Evolutionary conservation across 1,139 yeast genomes (phyloP).

Genomic region (Taiozyma sp.): DNA sequence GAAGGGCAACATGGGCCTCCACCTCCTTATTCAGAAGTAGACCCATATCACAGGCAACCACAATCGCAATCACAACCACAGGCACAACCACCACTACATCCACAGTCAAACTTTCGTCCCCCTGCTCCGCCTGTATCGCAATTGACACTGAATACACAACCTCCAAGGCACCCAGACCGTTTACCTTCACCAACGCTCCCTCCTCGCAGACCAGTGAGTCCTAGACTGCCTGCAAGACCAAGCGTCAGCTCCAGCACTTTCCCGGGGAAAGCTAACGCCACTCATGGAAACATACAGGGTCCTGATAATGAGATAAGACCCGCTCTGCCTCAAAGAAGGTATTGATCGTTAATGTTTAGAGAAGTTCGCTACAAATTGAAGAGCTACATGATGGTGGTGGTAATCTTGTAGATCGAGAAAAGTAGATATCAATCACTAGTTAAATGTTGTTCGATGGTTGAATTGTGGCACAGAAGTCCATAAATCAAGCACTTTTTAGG

Average conservation of each 20-base stretch:
- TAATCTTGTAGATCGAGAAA: too few species aligned
- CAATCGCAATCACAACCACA: not conserved
- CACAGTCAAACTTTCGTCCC: not conserved
- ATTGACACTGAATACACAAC: not conserved
- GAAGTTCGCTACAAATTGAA: not conserved
- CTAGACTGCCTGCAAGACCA: constrained; percentile 4
- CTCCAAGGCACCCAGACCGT: not conserved
- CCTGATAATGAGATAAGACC: not conserved
- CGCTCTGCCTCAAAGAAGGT: not conserved
- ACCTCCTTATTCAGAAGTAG: constrained; percentile 16
- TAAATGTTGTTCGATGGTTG: too few species aligned
- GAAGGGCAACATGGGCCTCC: constrained; percentile 8
- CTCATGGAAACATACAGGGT: not conserved
- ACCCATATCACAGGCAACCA: constrained; percentile 4
- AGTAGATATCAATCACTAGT: too few species aligned
- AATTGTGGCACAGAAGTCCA: too few species aligned
- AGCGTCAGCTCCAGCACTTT: constrained; percentile 1
- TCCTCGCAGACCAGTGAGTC: constrained; percentile 1
- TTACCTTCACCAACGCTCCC: constrained; percentile 1
- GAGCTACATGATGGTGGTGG: too few species aligned
- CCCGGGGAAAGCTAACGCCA: constrained; percentile 5
- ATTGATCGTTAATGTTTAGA: not conserved
- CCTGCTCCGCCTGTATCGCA: not conserved
- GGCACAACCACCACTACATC: not conserved
- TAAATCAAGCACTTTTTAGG: too few species aligned